Percentiles rank a stretch among this genome's conserved stretches.
phyloP scores from a whole-genome alignment of 2,329 filamentous ascomycete genomes.

The Neonectria hederae region DNA sequence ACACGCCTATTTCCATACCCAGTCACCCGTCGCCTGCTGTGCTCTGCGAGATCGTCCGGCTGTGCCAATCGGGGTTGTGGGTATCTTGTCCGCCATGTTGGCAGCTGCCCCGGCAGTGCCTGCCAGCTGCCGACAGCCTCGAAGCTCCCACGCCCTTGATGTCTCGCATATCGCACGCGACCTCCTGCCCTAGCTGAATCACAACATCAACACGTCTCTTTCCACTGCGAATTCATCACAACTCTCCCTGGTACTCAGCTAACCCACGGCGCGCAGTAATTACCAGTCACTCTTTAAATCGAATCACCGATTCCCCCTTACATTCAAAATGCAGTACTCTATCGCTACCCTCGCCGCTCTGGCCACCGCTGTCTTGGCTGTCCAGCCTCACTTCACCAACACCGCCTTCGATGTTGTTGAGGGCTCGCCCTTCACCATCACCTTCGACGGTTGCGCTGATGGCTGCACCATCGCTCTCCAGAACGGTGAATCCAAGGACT shows the following conservation, averaged over 20 bases:
- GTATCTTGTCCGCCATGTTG: background rate
- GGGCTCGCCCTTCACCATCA: conserved; percentile 47
- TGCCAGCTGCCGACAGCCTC: background rate
- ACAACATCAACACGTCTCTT: background rate
- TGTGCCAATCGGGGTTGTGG: background rate
- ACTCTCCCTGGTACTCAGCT: conserved; percentile 12
- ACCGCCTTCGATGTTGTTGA: conserved; percentile 39
- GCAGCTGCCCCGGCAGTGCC: background rate
- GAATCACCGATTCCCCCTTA: conserved; percentile 24
- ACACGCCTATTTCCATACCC: background rate
- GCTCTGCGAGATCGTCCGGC: background rate
- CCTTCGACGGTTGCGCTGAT: conserved; percentile 43
- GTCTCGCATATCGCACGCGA: background rate
- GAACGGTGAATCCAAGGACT: conserved; percentile 43
- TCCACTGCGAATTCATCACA: background rate
- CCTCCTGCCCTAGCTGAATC: background rate
- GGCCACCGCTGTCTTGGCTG: conserved; percentile 43
- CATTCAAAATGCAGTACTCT: conserved; percentile 51
- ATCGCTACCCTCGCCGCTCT: conserved; percentile 44
- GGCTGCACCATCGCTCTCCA: conserved; percentile 50
- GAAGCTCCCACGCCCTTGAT: background rate
- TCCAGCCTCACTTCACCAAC: conserved; percentile 48
- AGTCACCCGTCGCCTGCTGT: background rate
- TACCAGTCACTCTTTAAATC: conserved; percentile 41
- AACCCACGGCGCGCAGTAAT: conserved; percentile 35